A percentile compares a stretch with the other conserved stretches of the same genome.
These are phyloP conservation scores for Pisolithus thermaeus DNA, from an alignment of 1,284 basidiomycete genomes.

Conservation along the genomic window DNA sequence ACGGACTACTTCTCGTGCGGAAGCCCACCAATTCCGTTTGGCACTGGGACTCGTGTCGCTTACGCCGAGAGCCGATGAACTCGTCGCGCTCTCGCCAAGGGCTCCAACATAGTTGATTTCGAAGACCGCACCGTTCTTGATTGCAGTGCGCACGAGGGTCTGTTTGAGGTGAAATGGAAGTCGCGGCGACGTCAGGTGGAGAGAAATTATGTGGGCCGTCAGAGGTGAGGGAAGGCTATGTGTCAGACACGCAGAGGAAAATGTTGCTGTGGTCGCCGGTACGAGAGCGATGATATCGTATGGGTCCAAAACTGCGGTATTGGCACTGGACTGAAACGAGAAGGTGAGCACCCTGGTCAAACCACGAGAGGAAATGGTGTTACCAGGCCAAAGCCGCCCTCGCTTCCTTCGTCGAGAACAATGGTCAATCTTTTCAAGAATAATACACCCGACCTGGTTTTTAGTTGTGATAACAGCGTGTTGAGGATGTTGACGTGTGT, in stretches of 20 bases:
- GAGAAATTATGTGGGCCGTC: constrained; percentile 76
- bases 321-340: constrained; percentile 50
- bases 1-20: constrained; percentile 64
- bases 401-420: constrained; percentile 68
- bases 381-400: constrained; percentile 76
- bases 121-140: constrained; percentile 80
- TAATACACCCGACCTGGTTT: constrained; percentile 49
- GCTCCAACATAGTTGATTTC: constrained; percentile 77
- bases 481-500: constrained; percentile 58
- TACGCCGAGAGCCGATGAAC: constrained; percentile 39
- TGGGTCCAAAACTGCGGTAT: constrained; percentile 45
- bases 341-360: not conserved
- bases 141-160: constrained; percentile 73
- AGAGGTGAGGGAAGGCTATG: constrained; percentile 74
- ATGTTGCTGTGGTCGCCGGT: constrained; percentile 66
- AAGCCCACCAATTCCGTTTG: constrained; percentile 80
- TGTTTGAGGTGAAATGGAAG: constrained; percentile 80
- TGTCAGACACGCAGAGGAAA: constrained; percentile 76
- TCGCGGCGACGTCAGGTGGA: constrained; percentile 75
- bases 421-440: constrained; percentile 69
- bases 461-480: constrained; percentile 46
- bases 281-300: constrained; percentile 76
- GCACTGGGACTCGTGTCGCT: constrained; percentile 47
- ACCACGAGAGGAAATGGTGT: not conserved
- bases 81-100: constrained; percentile 49